Evolutionary conservation across 139 green algal genomes (phyloP).

Genomic region (Dunaliella primolecta): DNA sequence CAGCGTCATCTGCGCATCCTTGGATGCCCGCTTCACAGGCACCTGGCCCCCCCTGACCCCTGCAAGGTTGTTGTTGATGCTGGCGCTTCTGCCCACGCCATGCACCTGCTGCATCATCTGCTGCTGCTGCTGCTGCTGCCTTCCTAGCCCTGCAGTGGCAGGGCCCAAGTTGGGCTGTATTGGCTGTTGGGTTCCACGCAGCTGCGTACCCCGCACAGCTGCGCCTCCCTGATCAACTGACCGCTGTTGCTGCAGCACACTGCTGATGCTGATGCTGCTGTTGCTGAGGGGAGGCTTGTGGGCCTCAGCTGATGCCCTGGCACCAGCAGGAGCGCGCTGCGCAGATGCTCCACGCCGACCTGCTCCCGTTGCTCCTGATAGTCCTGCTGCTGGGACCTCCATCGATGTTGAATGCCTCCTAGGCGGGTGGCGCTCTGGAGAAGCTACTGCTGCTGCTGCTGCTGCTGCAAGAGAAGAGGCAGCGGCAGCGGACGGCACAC

Average conservation of each 20-base stretch:
- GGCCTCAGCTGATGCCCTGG: no score
- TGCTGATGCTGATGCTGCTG: background rate
- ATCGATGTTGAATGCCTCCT: no score
- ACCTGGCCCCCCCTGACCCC: background rate
- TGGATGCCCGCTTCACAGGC: background rate
- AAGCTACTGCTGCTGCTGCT: background rate
- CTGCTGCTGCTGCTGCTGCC: background rate
- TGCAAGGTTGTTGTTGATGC: background rate
- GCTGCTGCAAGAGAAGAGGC: background rate
- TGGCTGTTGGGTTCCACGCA: no score
- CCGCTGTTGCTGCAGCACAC: background rate
- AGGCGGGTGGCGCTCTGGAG: no score
- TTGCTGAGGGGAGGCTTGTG: background rate
- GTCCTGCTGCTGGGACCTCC: no score
- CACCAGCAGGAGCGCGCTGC: no score
- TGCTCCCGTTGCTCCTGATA: no score
- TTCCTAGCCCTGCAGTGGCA: background rate
- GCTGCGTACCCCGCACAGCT: no score
- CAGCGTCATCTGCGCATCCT: background rate
- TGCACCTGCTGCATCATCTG: no score
- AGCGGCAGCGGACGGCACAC: background rate
- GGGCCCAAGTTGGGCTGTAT: background rate
- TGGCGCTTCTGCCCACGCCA: background rate
- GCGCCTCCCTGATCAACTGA: background rate
- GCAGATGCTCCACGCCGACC: no score